These are phyloP conservation scores for Fonsecaea erecta DNA, from an alignment of 2,329 filamentous ascomycete genomes.

Conservation along the genomic window DNA sequence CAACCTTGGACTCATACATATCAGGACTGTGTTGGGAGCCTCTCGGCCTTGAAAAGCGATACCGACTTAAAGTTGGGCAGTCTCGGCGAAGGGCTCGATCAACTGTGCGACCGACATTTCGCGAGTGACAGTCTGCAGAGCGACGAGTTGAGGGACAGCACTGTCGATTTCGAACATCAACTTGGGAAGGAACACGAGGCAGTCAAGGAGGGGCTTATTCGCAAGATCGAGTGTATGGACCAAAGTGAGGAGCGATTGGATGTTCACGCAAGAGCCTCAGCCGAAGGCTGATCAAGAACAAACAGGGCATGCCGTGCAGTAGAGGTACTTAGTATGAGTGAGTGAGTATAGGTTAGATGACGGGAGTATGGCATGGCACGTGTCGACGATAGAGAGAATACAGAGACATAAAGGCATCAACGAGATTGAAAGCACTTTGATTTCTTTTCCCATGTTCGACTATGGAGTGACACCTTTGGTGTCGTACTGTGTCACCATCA, in stretches of 20 bases:
- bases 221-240: slow-evolving; percentile 23
- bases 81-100: slow-evolving; percentile 1
- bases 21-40: slow-evolving; percentile 29
- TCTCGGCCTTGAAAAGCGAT: slow-evolving; percentile 31
- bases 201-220: slow-evolving; percentile 22
- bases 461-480: background rate
- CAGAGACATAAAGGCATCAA: background rate
- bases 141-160: slow-evolving; percentile 23
- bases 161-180: slow-evolving; percentile 23
- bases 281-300: background rate
- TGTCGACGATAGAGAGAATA: background rate
- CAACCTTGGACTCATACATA: slow-evolving; percentile 28
- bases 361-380: background rate
- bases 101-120: slow-evolving; percentile 4
- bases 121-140: slow-evolving; percentile 4
- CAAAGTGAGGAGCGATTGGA: background rate
- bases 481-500: background rate
- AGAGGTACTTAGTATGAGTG: background rate
- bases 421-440: background rate
- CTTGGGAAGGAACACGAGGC: slow-evolving; percentile 24
- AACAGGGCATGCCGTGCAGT: background rate
- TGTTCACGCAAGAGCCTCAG: background rate
- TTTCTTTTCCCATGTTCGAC: background rate
- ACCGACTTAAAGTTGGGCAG: slow-evolving; percentile 12
- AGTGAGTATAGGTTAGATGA: background rate